Percentiles rank a stretch among this genome's conserved stretches.
Conservation (phyloP, 148 eudicot species). For the Hydrangea macrophylla region DNA sequence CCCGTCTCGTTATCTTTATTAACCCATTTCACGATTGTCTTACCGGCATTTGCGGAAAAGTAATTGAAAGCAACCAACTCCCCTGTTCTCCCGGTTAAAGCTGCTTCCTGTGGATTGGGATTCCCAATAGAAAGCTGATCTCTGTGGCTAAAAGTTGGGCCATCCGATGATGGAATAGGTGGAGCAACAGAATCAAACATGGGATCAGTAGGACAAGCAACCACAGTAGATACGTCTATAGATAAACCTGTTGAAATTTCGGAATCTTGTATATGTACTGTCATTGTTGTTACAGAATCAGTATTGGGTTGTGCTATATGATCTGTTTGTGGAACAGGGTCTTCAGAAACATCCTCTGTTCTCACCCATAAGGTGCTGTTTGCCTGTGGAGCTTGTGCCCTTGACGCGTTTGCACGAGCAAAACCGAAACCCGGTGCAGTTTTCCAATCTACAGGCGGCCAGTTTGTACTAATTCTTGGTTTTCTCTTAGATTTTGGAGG, state of each 20-base stretch:
- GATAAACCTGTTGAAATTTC: slow-evolving; percentile 18
- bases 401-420: slow-evolving; percentile 19
- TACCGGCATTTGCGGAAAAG: slow-evolving; percentile 39
- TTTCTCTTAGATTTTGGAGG: too few species aligned
- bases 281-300: slow-evolving; percentile 24
- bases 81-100: slow-evolving; percentile 62
- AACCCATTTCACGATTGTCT: slow-evolving; percentile 59
- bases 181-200: slow-evolving; percentile 29
- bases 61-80: slow-evolving; percentile 72
- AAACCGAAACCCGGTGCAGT: slow-evolving; percentile 46
- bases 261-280: slow-evolving; percentile 18
- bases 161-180: slow-evolving; percentile 32
- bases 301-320: slow-evolving; percentile 16
- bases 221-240: slow-evolving; percentile 16
- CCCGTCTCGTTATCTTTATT: slow-evolving; percentile 74
- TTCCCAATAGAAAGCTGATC: slow-evolving; percentile 29
- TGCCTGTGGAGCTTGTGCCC: too few species aligned
- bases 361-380: slow-evolving; percentile 4
- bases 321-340: slow-evolving; percentile 11
- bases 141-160: slow-evolving; percentile 28
- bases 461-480: too few species aligned
- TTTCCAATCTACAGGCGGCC: too few species aligned
- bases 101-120: slow-evolving; percentile 42
- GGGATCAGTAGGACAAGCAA: slow-evolving; percentile 16
- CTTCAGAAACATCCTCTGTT: slow-evolving; percentile 14